Conservation (phyloP, 2,329 filamentous ascomycete genomes). For the Epicoccum nigrum region DNA sequence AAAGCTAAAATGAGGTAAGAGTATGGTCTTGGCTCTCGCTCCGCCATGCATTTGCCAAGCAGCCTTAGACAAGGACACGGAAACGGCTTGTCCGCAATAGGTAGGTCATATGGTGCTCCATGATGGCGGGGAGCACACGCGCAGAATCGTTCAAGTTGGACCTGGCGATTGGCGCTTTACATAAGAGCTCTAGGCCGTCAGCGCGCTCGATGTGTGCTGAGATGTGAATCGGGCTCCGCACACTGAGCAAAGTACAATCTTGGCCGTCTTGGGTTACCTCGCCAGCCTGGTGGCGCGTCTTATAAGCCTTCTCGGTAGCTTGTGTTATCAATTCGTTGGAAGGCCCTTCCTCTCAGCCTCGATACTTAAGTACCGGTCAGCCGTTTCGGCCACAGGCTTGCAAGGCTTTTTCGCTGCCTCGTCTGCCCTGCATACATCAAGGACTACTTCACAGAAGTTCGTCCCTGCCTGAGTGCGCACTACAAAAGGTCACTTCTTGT, state of each 20-base stretch:
- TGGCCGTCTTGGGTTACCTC: conserved; percentile 33
- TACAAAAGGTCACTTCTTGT: conserved; percentile 10
- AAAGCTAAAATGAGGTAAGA: conserved; percentile 18
- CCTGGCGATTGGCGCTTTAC: conserved; percentile 30
- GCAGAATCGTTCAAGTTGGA: conserved; percentile 20
- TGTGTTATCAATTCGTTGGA: conserved; percentile 22
- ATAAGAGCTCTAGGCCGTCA: conserved; percentile 21
- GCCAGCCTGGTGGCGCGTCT: conserved; percentile 15
- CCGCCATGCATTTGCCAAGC: conserved; percentile 27
- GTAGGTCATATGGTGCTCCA: conserved; percentile 26
- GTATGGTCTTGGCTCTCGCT: conserved; percentile 19
- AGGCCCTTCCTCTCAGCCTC: conserved; percentile 21
- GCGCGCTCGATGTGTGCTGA: conserved; percentile 14
- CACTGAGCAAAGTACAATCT: conserved; percentile 20
- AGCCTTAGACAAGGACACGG: conserved; percentile 17
- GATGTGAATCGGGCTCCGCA: conserved; percentile 15
- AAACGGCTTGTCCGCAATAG: conserved; percentile 22
- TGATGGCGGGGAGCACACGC: conserved; percentile 18
- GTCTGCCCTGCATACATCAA: conserved; percentile 21
- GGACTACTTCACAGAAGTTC: conserved; percentile 13
- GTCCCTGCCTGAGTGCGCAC: conserved; percentile 11
- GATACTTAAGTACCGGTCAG: conserved; percentile 30
- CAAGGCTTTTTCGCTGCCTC: conserved; percentile 30
- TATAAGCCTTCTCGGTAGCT: conserved; percentile 25
- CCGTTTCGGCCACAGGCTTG: conserved; percentile 11